Conservation (phyloP, 805 yeast species). For the Wickerhamomyces rabaulensis region DNA sequence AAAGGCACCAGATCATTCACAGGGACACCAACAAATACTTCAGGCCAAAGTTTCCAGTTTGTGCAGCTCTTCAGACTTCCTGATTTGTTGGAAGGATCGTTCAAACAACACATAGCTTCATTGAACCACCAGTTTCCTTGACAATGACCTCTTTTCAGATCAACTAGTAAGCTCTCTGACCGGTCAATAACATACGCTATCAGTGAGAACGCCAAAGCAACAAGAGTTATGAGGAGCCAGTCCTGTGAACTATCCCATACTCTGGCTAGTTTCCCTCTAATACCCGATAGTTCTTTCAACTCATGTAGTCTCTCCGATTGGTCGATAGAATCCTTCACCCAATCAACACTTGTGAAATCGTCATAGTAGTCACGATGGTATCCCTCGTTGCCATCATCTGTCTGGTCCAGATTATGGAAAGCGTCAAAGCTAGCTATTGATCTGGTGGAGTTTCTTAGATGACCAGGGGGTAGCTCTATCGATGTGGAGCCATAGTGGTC, state of each 20-base stretch:
- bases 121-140: constrained; percentile 37
- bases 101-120: constrained; percentile 38
- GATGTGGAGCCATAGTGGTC: not conserved
- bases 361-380: constrained; percentile 39
- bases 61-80: constrained; percentile 21
- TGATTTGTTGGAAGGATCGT: constrained; percentile 9
- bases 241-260: constrained; percentile 36
- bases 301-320: constrained; percentile 37
- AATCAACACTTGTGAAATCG: constrained; percentile 58
- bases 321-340: constrained; percentile 45
- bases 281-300: constrained; percentile 30
- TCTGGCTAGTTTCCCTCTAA: constrained; percentile 26
- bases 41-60: constrained; percentile 43
- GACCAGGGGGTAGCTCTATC: not conserved
- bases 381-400: not conserved
- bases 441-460: not conserved
- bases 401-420: too few species aligned
- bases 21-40: constrained; percentile 7
- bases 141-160: constrained; percentile 50
- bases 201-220: constrained; percentile 42
- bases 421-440: not conserved
- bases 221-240: constrained; percentile 44
- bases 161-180: constrained; percentile 42
- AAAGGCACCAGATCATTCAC: constrained; percentile 1
- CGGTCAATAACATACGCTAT: constrained; percentile 45